Evolutionary conservation across 768 basidiomycete species (phyloP).

Genomic region (Neoboletus brunneissimus): DNA sequence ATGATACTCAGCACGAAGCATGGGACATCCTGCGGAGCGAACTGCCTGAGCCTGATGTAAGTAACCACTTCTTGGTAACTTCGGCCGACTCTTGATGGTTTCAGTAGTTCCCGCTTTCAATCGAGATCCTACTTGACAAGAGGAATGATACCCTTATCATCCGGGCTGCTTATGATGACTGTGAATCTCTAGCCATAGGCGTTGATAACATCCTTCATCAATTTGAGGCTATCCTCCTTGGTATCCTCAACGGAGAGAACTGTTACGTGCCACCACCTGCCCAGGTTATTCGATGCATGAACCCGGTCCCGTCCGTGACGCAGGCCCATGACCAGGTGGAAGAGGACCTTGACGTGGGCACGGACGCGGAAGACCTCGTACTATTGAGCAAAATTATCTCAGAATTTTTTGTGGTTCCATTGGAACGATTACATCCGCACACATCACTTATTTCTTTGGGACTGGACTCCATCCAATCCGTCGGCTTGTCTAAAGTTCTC

Average conservation of each 20-base stretch:
- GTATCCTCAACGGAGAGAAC: constrained; percentile 11
- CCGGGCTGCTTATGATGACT: constrained; percentile 23
- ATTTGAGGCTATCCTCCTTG: constrained; percentile 26
- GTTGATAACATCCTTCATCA: constrained; percentile 21
- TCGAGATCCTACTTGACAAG: constrained; percentile 26
- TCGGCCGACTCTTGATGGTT: not conserved
- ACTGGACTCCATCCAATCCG: constrained; percentile 46
- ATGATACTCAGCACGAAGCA: constrained; percentile 15
- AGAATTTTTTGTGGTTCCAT: constrained; percentile 14
- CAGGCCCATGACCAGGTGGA: not conserved
- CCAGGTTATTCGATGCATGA: not conserved
- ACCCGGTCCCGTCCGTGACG: not conserved
- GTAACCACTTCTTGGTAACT: not conserved
- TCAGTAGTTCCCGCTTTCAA: constrained; percentile 22
- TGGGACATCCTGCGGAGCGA: constrained; percentile 31
- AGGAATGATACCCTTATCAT: constrained; percentile 14
- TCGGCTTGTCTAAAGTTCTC: constrained; percentile 40
- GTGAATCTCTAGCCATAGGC: constrained; percentile 13
- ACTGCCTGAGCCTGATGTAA: constrained; percentile 32
- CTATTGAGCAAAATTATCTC: constrained; percentile 18
- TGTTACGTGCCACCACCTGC: not conserved
- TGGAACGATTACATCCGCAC: constrained; percentile 8
- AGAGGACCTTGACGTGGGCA: not conserved
- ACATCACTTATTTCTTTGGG: constrained; percentile 45
- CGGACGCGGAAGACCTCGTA: constrained; percentile 1